Base-by-base conservation (phyloP, 257 asterid genomes). In the Fraxinus anomala region DNA sequence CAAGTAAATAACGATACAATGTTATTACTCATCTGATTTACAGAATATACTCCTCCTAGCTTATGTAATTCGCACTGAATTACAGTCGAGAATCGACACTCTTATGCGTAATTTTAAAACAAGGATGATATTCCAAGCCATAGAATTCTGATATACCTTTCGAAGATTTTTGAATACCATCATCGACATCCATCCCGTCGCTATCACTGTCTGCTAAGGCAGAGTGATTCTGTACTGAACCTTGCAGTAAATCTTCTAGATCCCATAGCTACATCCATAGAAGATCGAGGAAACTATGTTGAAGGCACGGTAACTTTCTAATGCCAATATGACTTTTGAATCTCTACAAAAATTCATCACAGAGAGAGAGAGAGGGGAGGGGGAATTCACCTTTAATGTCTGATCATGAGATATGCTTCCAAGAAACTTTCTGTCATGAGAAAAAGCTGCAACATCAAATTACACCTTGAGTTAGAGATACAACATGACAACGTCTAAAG, bases 341-440 rank as follows among this genome's bases (percentile, higher is more conserved):
- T 69, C 34, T 14, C 8, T 33, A 11, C 59, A 19, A 73, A 63
- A 24, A 26, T 40, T 24, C 36, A 34, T 42, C 26, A 19, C 13
- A 73, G 47, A 66, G 42, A 77, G 67, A 78, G 77, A 74, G 33
- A 73, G 47, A 67, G 42, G 75, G 67, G 77, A 76, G 72, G 33
- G 72, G 4, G 63, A 28, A 23, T 37, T 49, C 28, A 91, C 98
- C 97, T 95, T 90, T 61, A 93, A 79, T 56, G 83, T 86, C 36
- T 88, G 83, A 82, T 95, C 99, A 86, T 95, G 98, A 5, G 99
- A 93, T 83, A 94, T 87, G 85, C 98, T 95, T 63, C 99, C 97
- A 80, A 95, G 97, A 79, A 82, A 90, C 88, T 90, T 93, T 80
- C 85, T 88, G 77, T 93, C 99, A 82, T 91, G 90, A 75, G 98